phyloP scores from a whole-genome alignment of 1,284 basidiomycete species.

The Phlebopus sp. region DNA sequence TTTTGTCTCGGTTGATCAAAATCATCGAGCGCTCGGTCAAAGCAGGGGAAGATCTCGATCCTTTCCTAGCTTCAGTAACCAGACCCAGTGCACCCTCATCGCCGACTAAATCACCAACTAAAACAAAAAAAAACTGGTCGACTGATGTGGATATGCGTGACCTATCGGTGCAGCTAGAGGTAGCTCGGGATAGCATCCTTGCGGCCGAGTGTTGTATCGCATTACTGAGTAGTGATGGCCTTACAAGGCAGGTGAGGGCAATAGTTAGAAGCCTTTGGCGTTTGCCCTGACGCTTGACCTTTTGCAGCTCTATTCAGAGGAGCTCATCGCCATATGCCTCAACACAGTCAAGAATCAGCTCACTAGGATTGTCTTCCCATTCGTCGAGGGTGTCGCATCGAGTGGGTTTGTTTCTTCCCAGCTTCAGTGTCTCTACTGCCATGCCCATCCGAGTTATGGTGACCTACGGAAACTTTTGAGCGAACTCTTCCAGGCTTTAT shows the following conservation, averaged over 20 bases:
- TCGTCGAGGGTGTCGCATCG: slow-evolving; percentile 70
- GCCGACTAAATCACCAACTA: slow-evolving; percentile 30
- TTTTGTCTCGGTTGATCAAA: slow-evolving; percentile 66
- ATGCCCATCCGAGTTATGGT: slow-evolving; percentile 38
- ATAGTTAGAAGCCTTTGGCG: background rate
- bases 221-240: slow-evolving; percentile 70
- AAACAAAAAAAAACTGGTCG: slow-evolving; percentile 25
- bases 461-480: slow-evolving; percentile 52
- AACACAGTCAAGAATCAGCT: slow-evolving; percentile 77
- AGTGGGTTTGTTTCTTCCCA: slow-evolving; percentile 44
- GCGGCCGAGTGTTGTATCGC: slow-evolving; percentile 83
- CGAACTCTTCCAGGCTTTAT: slow-evolving; percentile 66
- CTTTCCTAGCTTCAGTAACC: slow-evolving; percentile 48
- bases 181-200: slow-evolving; percentile 66
- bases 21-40: slow-evolving; percentile 75
- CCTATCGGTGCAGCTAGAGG: slow-evolving; percentile 48
- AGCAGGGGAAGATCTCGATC: slow-evolving; percentile 68
- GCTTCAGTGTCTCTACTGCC: slow-evolving; percentile 53
- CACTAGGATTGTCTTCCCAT: slow-evolving; percentile 79
- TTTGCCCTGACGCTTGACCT: background rate
- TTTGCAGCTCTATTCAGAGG: slow-evolving; percentile 83
- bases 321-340: slow-evolving; percentile 80
- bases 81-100: slow-evolving; percentile 19
- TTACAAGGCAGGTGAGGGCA: slow-evolving; percentile 71
- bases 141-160: slow-evolving; percentile 52